phyloP scores from a whole-genome alignment of 2,329 filamentous ascomycete genomes.

The Coleophoma cylindrospora region DNA sequence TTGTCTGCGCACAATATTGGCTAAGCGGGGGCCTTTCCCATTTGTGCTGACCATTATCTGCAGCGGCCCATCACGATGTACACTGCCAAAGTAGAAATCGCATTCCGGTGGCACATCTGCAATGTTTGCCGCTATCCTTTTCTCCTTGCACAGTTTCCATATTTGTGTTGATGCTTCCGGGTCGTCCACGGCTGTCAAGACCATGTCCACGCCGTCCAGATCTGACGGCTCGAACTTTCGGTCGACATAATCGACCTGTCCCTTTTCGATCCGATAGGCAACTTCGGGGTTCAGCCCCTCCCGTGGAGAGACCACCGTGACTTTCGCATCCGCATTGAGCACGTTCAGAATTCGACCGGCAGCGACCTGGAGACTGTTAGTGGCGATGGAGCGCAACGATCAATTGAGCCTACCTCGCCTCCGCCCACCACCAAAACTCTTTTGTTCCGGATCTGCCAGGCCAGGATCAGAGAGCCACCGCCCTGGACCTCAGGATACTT shows the following conservation, averaged over 20 bases:
- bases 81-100: slow-evolving; percentile 97
- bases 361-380: slow-evolving; percentile 65
- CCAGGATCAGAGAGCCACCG: slow-evolving; percentile 87
- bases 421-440: slow-evolving; percentile 89
- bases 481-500: slow-evolving; percentile 78
- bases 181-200: slow-evolving; percentile 90
- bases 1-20: slow-evolving; percentile 76
- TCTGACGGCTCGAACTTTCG: slow-evolving; percentile 83
- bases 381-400: slow-evolving; percentile 4
- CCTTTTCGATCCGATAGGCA: slow-evolving; percentile 68
- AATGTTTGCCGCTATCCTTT: slow-evolving; percentile 84
- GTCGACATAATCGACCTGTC: slow-evolving; percentile 75
- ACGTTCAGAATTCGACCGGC: slow-evolving; percentile 90
- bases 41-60: slow-evolving; percentile 99
- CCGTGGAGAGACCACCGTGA: slow-evolving; percentile 78
- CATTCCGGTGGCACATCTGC: slow-evolving; percentile 95
- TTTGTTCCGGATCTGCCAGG: slow-evolving; percentile 91
- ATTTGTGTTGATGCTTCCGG: slow-evolving; percentile 84
- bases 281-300: slow-evolving; percentile 86
- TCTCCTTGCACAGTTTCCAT: slow-evolving; percentile 89
- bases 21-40: slow-evolving; percentile 88
- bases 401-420: slow-evolving; percentile 64
- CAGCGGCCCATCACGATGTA: slow-evolving; percentile 89
- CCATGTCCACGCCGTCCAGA: slow-evolving; percentile 82
- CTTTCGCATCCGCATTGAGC: slow-evolving; percentile 88